phyloP scores from a whole-genome alignment of 2,329 filamentous ascomycete genomes.

The Neofusicoccum ribis region DNA sequence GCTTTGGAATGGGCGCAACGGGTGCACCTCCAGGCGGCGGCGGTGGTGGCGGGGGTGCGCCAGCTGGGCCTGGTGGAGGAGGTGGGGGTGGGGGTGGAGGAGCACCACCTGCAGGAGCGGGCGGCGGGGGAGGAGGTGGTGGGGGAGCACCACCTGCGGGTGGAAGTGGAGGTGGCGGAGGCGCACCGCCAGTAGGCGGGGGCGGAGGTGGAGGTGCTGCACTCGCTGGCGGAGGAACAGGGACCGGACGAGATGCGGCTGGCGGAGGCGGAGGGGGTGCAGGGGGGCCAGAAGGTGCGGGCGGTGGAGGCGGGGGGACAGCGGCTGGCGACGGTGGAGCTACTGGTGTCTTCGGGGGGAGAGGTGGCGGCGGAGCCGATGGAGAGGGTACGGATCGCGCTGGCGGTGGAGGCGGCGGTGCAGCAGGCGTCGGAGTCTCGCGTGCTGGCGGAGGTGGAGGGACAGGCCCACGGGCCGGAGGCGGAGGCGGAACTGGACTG shows the following conservation, averaged over 20 bases:
- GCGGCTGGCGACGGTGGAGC: slow-evolving; percentile 26
- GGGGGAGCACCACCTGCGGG: slow-evolving; percentile 26
- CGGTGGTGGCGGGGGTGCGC: slow-evolving; percentile 49
- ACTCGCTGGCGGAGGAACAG: slow-evolving; percentile 39
- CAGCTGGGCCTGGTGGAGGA: slow-evolving; percentile 35
- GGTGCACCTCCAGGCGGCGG: slow-evolving; percentile 29
- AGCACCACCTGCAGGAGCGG: slow-evolving; percentile 21
- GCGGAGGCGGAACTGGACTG: slow-evolving; percentile 65
- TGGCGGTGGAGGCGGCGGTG: slow-evolving; percentile 54
- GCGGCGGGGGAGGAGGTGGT: slow-evolving; percentile 42
- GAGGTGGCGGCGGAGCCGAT: slow-evolving; percentile 61
- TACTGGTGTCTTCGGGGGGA: slow-evolving; percentile 48
- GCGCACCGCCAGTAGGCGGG: slow-evolving; percentile 21
- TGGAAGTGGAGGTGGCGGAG: slow-evolving; percentile 31
- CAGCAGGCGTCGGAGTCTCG: slow-evolving; percentile 38
- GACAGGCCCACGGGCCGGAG: slow-evolving; percentile 68
- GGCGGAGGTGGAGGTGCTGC: slow-evolving; percentile 28
- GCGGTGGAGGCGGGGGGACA: slow-evolving; percentile 27
- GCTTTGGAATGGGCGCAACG: slow-evolving; percentile 34
- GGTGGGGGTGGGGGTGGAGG: slow-evolving; percentile 44
- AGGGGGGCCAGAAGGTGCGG: slow-evolving; percentile 25
- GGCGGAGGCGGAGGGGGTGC: slow-evolving; percentile 39
- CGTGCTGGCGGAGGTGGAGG: slow-evolving; percentile 55
- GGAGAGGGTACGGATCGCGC: slow-evolving; percentile 41
- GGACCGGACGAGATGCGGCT: slow-evolving; percentile 32